Evolutionary conservation across 768 basidiomycete species (phyloP), one percentile per base, ranked within the genome.

Genomic region (Termitomyces heimii): DNA sequence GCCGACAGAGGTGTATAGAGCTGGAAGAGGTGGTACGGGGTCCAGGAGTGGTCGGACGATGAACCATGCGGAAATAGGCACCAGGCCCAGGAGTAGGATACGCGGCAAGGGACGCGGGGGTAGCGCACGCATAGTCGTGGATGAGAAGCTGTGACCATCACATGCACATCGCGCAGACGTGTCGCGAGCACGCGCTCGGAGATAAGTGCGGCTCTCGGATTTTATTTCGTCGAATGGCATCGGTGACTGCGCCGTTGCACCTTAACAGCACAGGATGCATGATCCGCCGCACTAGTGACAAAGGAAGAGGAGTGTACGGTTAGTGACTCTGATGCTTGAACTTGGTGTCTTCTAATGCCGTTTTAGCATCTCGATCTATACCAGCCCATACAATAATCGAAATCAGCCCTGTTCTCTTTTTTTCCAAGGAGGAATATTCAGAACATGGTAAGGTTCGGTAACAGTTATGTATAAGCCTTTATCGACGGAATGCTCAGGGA

Each of bases 351-450:
- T 29, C 34, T 51, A 20, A 54, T 5, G 20, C 9, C 20, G 18
- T 32, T 16, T 44, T 56, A 83, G 83, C 89, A 22, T 74, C 80
- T 8, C 71, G 72, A 18, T 61, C 61, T 32, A 84, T 94, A 58
- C 76, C 85, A 20, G 70, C 78, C 12, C 76, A 81, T 13, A 86
- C 87, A 0, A 62, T 88, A n/a, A 67, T 98, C 59, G 95, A 97
- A 69, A 81, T 85, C 62, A 89, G 88, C 60, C 94, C 95, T 2
- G 90, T 92, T 20, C 73, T 96, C n/a, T 73, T 96, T 12, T 82
- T 95, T 65, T 68, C 74, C 5, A 77, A 79, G 55, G 76, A 82
- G 26, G 92, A 94, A 71, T 94, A 93, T 63, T 75, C 81, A 45
- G 66, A 68, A 5, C 80, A 90, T 70, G 83, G 85, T 63, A 73